These are phyloP conservation scores for Fusarium guadeloupense DNA, from an alignment of 2,329 filamentous ascomycete genomes.

Conservation along the genomic window DNA sequence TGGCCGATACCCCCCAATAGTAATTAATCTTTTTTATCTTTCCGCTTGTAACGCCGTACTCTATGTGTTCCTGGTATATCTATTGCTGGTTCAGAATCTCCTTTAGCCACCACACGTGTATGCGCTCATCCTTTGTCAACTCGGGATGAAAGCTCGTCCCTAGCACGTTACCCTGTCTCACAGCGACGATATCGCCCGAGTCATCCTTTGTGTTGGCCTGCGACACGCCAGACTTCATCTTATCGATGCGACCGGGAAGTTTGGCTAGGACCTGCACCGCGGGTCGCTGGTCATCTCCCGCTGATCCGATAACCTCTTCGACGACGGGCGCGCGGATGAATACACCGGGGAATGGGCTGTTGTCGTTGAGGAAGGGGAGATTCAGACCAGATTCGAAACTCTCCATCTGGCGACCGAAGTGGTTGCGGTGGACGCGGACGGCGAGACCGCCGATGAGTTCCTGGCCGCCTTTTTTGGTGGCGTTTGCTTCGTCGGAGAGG, in stretches of 20 bases:
- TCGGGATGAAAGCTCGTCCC: slow-evolving; percentile 97
- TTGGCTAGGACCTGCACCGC: slow-evolving; percentile 62
- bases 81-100: slow-evolving; percentile 58
- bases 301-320: slow-evolving; percentile 71
- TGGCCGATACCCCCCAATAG: slow-evolving; percentile 15
- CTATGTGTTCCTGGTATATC: slow-evolving; percentile 3
- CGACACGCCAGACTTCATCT: slow-evolving; percentile 50
- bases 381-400: slow-evolving; percentile 83
- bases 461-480: slow-evolving; percentile 89
- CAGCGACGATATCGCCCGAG: slow-evolving; percentile 83
- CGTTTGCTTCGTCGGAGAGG: slow-evolving; percentile 86
- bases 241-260: slow-evolving; percentile 54
- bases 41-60: slow-evolving; percentile 18
- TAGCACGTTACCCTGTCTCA: slow-evolving; percentile 89
- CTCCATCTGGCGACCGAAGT: slow-evolving; percentile 93
- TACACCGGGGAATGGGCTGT: slow-evolving; percentile 73
- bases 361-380: slow-evolving; percentile 71
- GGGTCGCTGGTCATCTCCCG: slow-evolving; percentile 43
- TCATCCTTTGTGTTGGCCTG: slow-evolving; percentile 52
- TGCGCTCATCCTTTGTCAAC: slow-evolving; percentile 84
- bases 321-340: slow-evolving; percentile 97
- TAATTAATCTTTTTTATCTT: slow-evolving; percentile 14
- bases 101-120: slow-evolving; percentile 92
- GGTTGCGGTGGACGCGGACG: slow-evolving; percentile 90
- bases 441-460: slow-evolving; percentile 92